Base-by-base conservation (phyloP, 352 stramenopile species). In the Peronospora destructor region DNA sequence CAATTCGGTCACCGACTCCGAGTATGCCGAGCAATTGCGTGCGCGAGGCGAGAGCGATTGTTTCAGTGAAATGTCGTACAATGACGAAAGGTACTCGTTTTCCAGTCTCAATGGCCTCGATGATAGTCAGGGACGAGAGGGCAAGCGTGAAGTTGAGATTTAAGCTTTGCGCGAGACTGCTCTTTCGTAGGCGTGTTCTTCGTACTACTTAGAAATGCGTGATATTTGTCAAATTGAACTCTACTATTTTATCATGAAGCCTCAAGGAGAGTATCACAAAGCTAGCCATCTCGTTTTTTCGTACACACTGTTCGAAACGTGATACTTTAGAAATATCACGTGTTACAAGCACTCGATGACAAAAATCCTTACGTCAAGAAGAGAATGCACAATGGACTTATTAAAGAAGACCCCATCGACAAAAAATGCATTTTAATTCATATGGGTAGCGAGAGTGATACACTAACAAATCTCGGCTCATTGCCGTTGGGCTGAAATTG, bases 11-110 rank as follows among this genome's bases (percentile, higher is more conserved):
- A 80, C 75, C 2, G 75, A 87, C 56, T 87, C 76, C 48, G 76
- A 87, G 49, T 87, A 84, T 50, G 61, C 71, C 23, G 65, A 75
- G 34, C 67, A 82, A 43, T 28, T 79, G 25, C 68, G 64, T 49
- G 66, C 47, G 49, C 71, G 59, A 32, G 72, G 62, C 3, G 71
- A 73, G 56, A 87, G 76, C 50, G 76, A 87, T 51, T 85, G 73
- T 61, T 84, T 62, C 66, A 84, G 69, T 38, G 76, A 87, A 44
- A 85, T 87, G 73, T 87, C 76, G 37, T 85, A 85, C 73, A 87
- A 87, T 48, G 76, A 87, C 52, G 76, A 87, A 42, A 87, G 84
- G 50, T 87, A 87, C 60, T 81, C 66, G 12, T 85, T 87, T 47
- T 80, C 67, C 34, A 72, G 69, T 39, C 30, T 67, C 4, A 71